Percentiles rank a stretch among this genome's conserved stretches.
Evolutionary conservation across 306 rosid species (phyloP).

Genomic region (Cicer judaicum): DNA sequence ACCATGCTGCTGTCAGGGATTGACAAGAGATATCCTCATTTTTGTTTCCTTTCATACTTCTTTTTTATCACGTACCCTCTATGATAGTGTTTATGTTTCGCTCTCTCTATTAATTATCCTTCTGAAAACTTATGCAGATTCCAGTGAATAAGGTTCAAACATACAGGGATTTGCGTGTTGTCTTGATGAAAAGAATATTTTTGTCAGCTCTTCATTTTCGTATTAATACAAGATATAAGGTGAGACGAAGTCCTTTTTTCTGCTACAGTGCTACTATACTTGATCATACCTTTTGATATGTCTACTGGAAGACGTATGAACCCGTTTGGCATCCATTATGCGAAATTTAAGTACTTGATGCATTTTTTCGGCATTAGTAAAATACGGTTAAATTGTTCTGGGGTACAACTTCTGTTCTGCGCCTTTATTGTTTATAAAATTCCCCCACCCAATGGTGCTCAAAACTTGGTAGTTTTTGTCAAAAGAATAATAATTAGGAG

Average conservation of each 20-base stretch:
- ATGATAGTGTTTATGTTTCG: slow-evolving; percentile 3
- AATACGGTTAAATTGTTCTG: slow-evolving; percentile 7
- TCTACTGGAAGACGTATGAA: slow-evolving; percentile 20
- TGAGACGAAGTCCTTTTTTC: slow-evolving; percentile 44
- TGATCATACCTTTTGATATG: slow-evolving; percentile 3
- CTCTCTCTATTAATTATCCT: slow-evolving; percentile 8
- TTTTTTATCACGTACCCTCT: neutral
- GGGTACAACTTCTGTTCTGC: slow-evolving; percentile 16
- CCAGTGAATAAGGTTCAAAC: slow-evolving; percentile 91
- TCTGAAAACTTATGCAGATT: slow-evolving; percentile 65
- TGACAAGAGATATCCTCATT: slow-evolving; percentile 6
- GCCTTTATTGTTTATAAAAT: slow-evolving; percentile 15
- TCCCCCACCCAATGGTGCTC: neutral
- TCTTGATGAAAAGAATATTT: slow-evolving; percentile 98
- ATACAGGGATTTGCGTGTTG: slow-evolving; percentile 85
- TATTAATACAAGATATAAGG: slow-evolving; percentile 98
- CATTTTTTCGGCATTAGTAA: neutral
- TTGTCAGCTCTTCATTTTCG: slow-evolving; percentile 97
- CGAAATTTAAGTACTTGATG: slow-evolving; percentile 17
- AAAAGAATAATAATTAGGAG: slow-evolving; percentile 25
- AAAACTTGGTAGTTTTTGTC: neutral
- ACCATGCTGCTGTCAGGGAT: slow-evolving; percentile 11
- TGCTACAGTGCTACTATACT: slow-evolving; percentile 22
- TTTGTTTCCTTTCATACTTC: slow-evolving; percentile 34
- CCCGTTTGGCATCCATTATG: neutral